These are phyloP conservation scores for Plantago ovata DNA, from an alignment of 257 asterid genomes.

Conservation along the genomic window DNA sequence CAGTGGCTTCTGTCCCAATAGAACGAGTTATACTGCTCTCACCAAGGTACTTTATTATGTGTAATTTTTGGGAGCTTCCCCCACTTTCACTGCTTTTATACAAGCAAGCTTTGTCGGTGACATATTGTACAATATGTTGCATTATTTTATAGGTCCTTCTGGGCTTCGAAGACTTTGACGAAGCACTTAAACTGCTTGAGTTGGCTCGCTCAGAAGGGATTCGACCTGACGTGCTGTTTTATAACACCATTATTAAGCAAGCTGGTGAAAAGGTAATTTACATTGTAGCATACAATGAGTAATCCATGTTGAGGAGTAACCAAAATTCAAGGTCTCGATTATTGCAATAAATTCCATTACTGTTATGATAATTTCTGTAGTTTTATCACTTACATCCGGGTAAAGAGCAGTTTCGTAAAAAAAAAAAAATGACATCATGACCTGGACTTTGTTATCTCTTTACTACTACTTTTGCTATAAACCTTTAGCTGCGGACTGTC, in stretches of 20 bases:
- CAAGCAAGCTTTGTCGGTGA: neutral
- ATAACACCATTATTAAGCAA: conserved; percentile 60
- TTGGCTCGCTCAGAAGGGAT: conserved; percentile 47
- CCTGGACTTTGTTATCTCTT: too few species aligned
- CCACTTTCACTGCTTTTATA: conserved; percentile 9
- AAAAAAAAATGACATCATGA: too few species aligned
- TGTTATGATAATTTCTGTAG: neutral
- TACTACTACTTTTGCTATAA: too few species aligned
- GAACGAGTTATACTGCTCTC: conserved; percentile 51
- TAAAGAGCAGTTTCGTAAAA: too few species aligned
- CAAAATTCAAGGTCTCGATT: neutral
- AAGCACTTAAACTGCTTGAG: conserved; percentile 50
- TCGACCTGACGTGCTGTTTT: conserved; percentile 51
- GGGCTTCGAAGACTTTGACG: conserved; percentile 42
- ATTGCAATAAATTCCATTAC: neutral
- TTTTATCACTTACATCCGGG: neutral
- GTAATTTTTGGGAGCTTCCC: neutral
- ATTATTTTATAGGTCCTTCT: conserved; percentile 45
- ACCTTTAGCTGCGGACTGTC: too few species aligned
- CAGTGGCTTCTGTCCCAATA: conserved; percentile 45
- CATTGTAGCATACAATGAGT: too few species aligned
- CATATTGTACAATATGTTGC: conserved; percentile 6
- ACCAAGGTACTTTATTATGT: conserved; percentile 57
- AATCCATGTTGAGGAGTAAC: neutral
- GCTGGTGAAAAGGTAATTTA: conserved; percentile 61